Evolutionary conservation across 169 alveolate genomes (phyloP).

Genomic region (Cryptosporidium viatorum): DNA sequence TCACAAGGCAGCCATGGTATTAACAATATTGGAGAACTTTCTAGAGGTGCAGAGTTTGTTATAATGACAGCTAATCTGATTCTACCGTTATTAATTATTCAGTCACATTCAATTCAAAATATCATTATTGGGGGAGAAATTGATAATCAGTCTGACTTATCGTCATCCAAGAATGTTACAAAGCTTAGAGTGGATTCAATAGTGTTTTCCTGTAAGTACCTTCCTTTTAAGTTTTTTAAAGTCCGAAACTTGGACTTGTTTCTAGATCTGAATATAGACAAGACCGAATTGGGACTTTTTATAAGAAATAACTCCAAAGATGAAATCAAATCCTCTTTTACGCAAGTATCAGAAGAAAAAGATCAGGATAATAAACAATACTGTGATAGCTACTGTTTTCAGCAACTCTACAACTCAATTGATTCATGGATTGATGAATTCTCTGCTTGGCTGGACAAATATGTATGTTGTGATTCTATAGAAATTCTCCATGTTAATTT

Average conservation of each 20-base stretch:
- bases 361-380: neutral
- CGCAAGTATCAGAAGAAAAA: neutral
- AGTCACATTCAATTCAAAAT: constrained; percentile 58
- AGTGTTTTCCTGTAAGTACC: constrained; percentile 39
- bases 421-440: constrained; percentile 53
- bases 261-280: constrained; percentile 60
- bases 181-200: constrained; percentile 63
- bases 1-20: neutral
- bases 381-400: neutral
- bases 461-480: constrained; percentile 44
- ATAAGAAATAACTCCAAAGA: neutral
- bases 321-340: neutral
- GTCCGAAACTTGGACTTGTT: constrained; percentile 54
- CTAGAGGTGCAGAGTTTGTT: constrained; percentile 56
- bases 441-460: constrained; percentile 46
- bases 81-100: constrained; percentile 42
- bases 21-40: neutral
- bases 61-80: constrained; percentile 42
- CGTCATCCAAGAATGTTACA: neutral
- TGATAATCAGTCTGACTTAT: neutral
- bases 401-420: constrained; percentile 17
- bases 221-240: constrained; percentile 57
- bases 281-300: constrained; percentile 46
- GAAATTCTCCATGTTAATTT: constrained; percentile 25
- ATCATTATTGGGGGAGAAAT: constrained; percentile 49